Evolutionary conservation across 2,329 filamentous ascomycete genomes (phyloP).

Genomic region (Diaporthe amygdali): DNA sequence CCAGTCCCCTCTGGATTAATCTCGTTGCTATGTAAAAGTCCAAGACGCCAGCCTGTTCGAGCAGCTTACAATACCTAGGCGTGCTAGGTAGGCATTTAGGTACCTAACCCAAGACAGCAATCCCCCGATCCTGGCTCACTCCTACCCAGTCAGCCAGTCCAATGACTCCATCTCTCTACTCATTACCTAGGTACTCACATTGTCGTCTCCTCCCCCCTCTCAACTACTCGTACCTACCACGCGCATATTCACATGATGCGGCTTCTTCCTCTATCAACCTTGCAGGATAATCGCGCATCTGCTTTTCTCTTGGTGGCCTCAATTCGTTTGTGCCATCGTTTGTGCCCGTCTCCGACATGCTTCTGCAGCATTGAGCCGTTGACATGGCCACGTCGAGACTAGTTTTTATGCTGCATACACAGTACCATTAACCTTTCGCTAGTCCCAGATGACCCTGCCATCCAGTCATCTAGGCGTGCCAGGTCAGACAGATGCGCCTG

Average conservation of each 20-base stretch:
- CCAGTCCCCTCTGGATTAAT: background rate
- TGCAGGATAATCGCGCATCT: background rate
- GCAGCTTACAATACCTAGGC: too few species aligned
- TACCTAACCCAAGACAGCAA: background rate
- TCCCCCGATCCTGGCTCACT: background rate
- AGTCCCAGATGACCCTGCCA: background rate
- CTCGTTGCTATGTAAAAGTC: background rate
- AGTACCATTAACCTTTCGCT: constrained; percentile 3
- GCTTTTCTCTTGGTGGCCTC: background rate
- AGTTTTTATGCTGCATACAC: background rate
- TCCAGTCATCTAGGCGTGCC: too few species aligned
- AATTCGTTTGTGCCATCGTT: background rate
- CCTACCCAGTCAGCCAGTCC: background rate
- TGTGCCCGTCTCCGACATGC: background rate
- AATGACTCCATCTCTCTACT: background rate
- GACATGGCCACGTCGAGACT: background rate
- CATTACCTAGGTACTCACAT: background rate
- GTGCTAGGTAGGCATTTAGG: too few species aligned
- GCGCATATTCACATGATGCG: background rate
- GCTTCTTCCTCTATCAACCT: background rate
- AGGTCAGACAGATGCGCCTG: background rate
- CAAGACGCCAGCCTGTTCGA: background rate
- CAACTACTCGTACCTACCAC: background rate
- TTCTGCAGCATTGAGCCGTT: background rate
- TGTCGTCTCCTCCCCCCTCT: background rate